A percentile compares a stretch with the other conserved stretches of the same genome.
These are phyloP conservation scores for Phytopythium montanum DNA, from an alignment of 352 stramenopile genomes.

Conservation along the genomic window DNA sequence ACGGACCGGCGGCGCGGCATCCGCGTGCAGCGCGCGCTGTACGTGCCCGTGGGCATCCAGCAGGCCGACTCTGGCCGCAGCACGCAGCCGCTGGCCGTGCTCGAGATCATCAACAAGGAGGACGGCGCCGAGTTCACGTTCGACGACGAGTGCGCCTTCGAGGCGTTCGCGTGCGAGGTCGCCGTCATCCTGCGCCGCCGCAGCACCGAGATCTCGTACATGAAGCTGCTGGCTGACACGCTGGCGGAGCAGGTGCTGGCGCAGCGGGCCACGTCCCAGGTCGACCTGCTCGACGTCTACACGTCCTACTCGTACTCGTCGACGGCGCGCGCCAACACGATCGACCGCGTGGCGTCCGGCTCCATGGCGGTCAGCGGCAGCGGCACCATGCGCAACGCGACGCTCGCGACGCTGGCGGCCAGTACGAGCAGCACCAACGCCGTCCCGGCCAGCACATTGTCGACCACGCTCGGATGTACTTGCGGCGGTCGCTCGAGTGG, in stretches of 20 bases:
- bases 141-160: constrained; percentile 83
- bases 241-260: constrained; percentile 67
- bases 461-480: constrained; percentile 1
- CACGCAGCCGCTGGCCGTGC: constrained; percentile 71
- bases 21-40: constrained; percentile 70
- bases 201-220: constrained; percentile 87
- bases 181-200: constrained; percentile 80
- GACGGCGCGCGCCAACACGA: constrained; percentile 3
- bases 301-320: constrained; percentile 56
- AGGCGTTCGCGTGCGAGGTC: constrained; percentile 84
- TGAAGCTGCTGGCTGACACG: constrained; percentile 84
- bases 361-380: neutral
- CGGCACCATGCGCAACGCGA: constrained; percentile 2
- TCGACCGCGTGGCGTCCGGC: neutral
- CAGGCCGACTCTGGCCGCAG: constrained; percentile 31
- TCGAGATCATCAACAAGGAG: constrained; percentile 89
- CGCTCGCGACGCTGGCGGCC: constrained; percentile 5
- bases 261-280: constrained; percentile 65
- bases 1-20: constrained; percentile 61
- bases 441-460: neutral
- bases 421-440: neutral
- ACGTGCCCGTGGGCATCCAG: constrained; percentile 79
- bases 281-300: constrained; percentile 75
- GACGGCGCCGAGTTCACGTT: constrained; percentile 68
- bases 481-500: neutral